These are phyloP conservation scores for Alternaria longipes DNA, from an alignment of 2,329 filamentous ascomycete genomes.

Conservation along the genomic window DNA sequence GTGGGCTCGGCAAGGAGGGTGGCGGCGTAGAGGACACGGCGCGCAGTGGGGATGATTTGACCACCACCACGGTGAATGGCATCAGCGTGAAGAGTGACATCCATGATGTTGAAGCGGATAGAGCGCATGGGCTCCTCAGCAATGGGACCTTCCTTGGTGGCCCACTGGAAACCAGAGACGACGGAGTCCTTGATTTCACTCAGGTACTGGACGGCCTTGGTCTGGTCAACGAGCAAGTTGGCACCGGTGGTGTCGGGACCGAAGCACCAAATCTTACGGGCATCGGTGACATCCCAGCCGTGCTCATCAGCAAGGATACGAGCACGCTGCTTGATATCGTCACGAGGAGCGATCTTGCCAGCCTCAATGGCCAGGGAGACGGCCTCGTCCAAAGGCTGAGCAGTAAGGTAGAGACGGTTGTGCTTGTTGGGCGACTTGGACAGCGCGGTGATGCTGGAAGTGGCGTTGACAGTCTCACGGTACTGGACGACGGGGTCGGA, in stretches of 20 bases:
- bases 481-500: slow-evolving; percentile 98
- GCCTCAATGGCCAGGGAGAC: slow-evolving; percentile 87
- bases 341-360: slow-evolving; percentile 92
- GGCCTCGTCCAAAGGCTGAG: slow-evolving; percentile 90
- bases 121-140: slow-evolving; percentile 98
- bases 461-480: slow-evolving; percentile 89
- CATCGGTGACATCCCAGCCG: slow-evolving; percentile 99
- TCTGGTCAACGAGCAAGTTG: slow-evolving; percentile 99
- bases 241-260: slow-evolving; percentile 96
- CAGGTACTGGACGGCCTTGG: slow-evolving; percentile 99
- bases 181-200: slow-evolving; percentile 99
- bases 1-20: slow-evolving; percentile 89
- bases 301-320: slow-evolving; percentile 95
- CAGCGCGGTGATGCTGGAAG: slow-evolving; percentile 93
- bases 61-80: slow-evolving; percentile 99
- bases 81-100: slow-evolving; percentile 99
- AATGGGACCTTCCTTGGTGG: slow-evolving; percentile 94
- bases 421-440: slow-evolving; percentile 99
- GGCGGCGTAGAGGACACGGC: slow-evolving; percentile 96
- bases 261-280: slow-evolving; percentile 99
- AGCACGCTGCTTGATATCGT: slow-evolving; percentile 98
- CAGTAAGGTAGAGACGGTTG: slow-evolving; percentile 98
- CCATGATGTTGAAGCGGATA: slow-evolving; percentile 97
- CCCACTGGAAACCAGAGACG: slow-evolving; percentile 99
- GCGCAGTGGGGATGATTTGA: slow-evolving; percentile 96